Base-by-base conservation (phyloP, 2,329 filamentous ascomycete genomes). In the Penicillium sp. region DNA sequence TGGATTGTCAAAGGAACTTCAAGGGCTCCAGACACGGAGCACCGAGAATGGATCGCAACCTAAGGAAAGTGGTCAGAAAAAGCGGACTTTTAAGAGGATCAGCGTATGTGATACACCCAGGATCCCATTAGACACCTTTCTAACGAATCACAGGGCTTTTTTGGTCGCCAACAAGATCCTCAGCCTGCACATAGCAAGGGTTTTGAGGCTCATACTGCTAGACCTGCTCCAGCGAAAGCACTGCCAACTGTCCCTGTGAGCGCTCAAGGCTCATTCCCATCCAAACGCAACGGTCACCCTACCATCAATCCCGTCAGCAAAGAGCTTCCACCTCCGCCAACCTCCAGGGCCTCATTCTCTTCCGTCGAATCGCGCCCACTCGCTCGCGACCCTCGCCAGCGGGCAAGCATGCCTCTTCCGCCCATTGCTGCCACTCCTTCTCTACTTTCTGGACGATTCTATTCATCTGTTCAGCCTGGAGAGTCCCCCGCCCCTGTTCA, bases 81-180 rank as follows among this genome's bases (percentile, higher is more conserved):
- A 66, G 38, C 64, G 64, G 14, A 41, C 58, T 1, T 64, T 68
- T 17, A 61, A 55, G 38, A 63, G 62, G 37, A 60, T 68, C 25
- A 67, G 66, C 42, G 67, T 68, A 67, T 45, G 63, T 61, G 17
- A 17, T 37, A 2, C 48, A 17, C 17, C 25, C 25, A 6, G 17
- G n/a, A 22, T 12, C 14, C n/a, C 10, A n/a, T 20, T 1, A n/a
- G 25, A 6, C 2, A 7, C 7, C 25, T 52, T 54, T 47, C 51
- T 68, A 38, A 68, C 56, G 28, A 28, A 4, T 4, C n/a, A 14
- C 37, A 68, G 66, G 60, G 55, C 15, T 43, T 69, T 10, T 69
- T 69, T 25, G 49, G 50, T 28, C 67, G 64, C 17, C 57, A 55
- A 20, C 59, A 61, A 28, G 58, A 62, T 11, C 31, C 56, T 20